Base-by-base conservation (phyloP, 2,329 filamentous ascomycete species). In the Trichophyton equinum region DNA sequence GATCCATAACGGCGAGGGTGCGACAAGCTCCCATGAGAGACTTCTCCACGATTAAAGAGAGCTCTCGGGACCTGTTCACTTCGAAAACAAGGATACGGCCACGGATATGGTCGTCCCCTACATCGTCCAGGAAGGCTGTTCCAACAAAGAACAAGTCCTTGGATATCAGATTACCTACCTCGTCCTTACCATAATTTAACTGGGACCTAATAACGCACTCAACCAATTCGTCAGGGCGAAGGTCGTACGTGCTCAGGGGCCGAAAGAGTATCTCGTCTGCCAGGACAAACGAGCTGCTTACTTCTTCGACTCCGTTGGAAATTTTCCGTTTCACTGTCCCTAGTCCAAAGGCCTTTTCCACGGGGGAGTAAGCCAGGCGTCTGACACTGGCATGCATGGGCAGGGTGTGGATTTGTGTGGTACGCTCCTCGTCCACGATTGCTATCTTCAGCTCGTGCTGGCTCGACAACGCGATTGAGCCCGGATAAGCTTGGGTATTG, bases 251-350 rank as follows among this genome's bases (percentile, higher is more conserved):
- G 66, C 87, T 89, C 0, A 96, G 78, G 58, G 87, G 82, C 63
- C 88, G 84, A 72, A 97, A 96, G 18, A 89, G 78, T 38, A 96
- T 84, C 69, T 97, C 94, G 67, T 99, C 92, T 0, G 95, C 91
- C 1, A 99, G 81, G 68, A 87, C 87, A 69, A 99, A 88, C n/a
- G 85, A 85, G 67, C 88, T 92, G 8, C 83, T 82, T 11, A 96
- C 81, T 2, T 85, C 74, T 72, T 99, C 94, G 65, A 85, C 84
- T 13, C 87, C 88, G 7, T 83, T 76, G 9, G 81, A 75, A 0
- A 96, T 74, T 59, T 87, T 84, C 15, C 91, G 84, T 64, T 85
- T 85, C 62, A 97, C 88, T 30, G 89, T 94, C 1, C 91, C 92
- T 2, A 97, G 80, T 1, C 87, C 92, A 71, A 97, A 97, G 0